Percentiles rank a stretch among this genome's conserved stretches.
phyloP scores from a whole-genome alignment of 345 rosid genomes.

The Diplotaxis tenuifolia region DNA sequence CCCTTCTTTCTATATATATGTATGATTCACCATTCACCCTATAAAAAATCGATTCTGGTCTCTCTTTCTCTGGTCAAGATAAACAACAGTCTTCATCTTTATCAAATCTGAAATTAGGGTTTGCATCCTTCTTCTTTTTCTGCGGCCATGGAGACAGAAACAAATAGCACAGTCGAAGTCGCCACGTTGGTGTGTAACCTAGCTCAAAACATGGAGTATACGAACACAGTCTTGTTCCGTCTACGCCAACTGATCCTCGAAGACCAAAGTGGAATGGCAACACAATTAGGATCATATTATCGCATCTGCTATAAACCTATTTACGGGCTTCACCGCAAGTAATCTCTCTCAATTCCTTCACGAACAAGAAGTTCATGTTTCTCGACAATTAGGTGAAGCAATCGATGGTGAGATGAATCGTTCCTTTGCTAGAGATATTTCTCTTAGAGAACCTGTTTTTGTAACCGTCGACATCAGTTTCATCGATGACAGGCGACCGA shows the following conservation, averaged over 20 bases:
- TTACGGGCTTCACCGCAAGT: background rate
- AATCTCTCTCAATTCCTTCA: background rate
- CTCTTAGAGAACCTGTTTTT: conserved; percentile 11
- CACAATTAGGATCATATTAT: background rate
- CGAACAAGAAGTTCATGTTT: background rate
- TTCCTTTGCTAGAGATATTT: background rate
- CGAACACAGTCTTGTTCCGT: background rate
- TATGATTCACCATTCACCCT: background rate
- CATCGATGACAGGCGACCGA: background rate
- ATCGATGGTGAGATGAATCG: background rate
- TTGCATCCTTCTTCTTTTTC: background rate
- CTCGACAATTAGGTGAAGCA: background rate
- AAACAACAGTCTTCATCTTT: background rate
- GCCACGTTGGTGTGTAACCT: background rate
- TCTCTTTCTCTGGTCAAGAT: background rate
- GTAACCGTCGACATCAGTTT: background rate
- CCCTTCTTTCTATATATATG: background rate
- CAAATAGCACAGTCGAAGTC: background rate
- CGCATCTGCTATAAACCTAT: background rate
- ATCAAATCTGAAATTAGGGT: background rate
- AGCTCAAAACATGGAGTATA: background rate
- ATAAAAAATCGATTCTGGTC: background rate
- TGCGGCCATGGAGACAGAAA: background rate
- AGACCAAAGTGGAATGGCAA: background rate
- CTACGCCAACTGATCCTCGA: background rate